Evolutionary conservation across 2,329 filamentous ascomycete genomes (phyloP), one percentile per base, ranked within the genome.

Genomic region (Calonectria pteridis): DNA sequence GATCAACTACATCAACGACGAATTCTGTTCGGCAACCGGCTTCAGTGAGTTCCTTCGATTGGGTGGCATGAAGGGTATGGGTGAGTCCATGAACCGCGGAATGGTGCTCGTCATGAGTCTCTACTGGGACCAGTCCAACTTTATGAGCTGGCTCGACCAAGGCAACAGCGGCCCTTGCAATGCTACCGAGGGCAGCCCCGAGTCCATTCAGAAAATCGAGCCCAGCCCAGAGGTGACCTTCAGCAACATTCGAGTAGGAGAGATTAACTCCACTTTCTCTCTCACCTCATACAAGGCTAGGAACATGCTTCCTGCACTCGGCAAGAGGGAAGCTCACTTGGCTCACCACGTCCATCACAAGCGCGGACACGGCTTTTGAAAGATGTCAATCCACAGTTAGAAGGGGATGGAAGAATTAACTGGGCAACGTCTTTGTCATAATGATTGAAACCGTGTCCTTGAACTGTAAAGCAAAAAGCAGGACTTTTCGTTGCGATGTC

Each of bases 211-310:
- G 68, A 81, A 84, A 59, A 80, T 88, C 18, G 83, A 88, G 77
- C 87, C 88, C 0, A 83, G 84, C 63, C 87, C 90, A 0, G 84
- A 84, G 18, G 88, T 92, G 5, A 87, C 84, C 1, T 92, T 90
- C 78, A 88, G 87, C 74, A 88, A 91, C 77, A 88, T 92, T 77
- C 88, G 87, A 78, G 90, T 89, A 86, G 91, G 91, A n/a, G 89
- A 92, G 76, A 89, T 92, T 77, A 89, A 87, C 6, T 89, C 88
- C 23, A 92, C 75, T 2, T 64, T 62, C 18, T 29, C 55, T 13
- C 23, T 40, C 7, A 16, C 6, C 23, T 37, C 55, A 18, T 40
- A 13, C 6, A 7, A 28, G 16, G n/a, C 33, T 14, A 62, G 55
- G 55, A 62, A 18, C 55, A 29, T n/a, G 11, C 55, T 59, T 59